Evolutionary conservation across 768 basidiomycete genomes (phyloP).

Genomic region (Tricholomella constricta): DNA sequence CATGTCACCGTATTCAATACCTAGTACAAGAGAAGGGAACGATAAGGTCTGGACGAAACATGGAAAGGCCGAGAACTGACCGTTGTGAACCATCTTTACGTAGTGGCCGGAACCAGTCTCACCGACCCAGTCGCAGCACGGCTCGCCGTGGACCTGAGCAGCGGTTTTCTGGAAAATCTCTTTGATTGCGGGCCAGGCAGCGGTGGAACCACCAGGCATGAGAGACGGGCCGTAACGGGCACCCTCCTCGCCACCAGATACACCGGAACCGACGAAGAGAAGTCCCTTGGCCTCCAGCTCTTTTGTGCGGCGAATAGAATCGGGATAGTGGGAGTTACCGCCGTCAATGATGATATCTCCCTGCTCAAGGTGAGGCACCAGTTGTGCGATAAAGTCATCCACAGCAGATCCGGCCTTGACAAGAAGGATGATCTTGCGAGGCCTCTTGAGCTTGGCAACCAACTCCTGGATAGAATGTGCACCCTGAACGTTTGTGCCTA

Average conservation of each 20-base stretch:
- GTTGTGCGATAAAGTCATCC: slow-evolving; percentile 91
- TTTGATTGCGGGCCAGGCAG: slow-evolving; percentile 97
- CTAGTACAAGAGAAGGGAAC: too few species aligned
- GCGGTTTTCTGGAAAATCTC: slow-evolving; percentile 98
- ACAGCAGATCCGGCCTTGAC: slow-evolving; percentile 98
- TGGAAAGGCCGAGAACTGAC: slow-evolving; percentile 39
- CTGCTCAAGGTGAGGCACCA: slow-evolving; percentile 85
- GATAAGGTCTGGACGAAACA: slow-evolving; percentile 5
- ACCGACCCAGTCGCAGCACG: slow-evolving; percentile 99
- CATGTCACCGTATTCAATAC: slow-evolving; percentile 99
- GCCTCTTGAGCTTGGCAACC: slow-evolving; percentile 86
- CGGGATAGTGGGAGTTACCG: slow-evolving; percentile 99
- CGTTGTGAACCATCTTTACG: slow-evolving; percentile 99
- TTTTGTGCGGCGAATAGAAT: slow-evolving; percentile 91
- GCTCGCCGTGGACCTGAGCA: slow-evolving; percentile 92
- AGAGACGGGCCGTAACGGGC: slow-evolving; percentile 96
- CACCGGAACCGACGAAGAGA: slow-evolving; percentile 97
- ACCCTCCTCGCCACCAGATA: slow-evolving; percentile 99
- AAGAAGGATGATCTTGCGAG: slow-evolving; percentile 96
- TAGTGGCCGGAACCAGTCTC: slow-evolving; percentile 96
- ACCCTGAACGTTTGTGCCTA: slow-evolving; percentile 94
- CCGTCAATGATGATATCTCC: slow-evolving; percentile 99
- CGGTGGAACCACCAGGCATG: slow-evolving; percentile 96
- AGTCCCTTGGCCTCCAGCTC: slow-evolving; percentile 95
- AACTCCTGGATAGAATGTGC: slow-evolving; percentile 95